These are phyloP conservation scores for Cryptococcus deneoformans DNA, from an alignment of 1,284 basidiomycete genomes.

Conservation along the genomic window DNA sequence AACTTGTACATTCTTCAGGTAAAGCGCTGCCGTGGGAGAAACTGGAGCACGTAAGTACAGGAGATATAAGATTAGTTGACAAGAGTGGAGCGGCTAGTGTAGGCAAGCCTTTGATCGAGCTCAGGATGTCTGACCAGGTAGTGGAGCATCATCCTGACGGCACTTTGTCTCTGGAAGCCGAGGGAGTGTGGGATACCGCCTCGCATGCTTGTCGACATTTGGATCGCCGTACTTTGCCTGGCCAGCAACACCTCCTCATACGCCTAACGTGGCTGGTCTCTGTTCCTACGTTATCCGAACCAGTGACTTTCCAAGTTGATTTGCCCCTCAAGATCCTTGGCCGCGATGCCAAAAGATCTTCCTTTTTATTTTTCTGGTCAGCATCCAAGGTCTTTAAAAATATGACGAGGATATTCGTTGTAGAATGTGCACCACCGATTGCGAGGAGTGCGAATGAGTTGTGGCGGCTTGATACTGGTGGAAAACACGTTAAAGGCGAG, in stretches of 20 bases:
- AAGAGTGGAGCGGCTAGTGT: slow-evolving; percentile 63
- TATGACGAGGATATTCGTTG: slow-evolving; percentile 65
- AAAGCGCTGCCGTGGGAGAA: slow-evolving; percentile 81
- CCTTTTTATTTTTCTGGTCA: slow-evolving; percentile 69
- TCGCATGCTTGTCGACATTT: slow-evolving; percentile 82
- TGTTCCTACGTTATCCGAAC: slow-evolving; percentile 77
- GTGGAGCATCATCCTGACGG: slow-evolving; percentile 78
- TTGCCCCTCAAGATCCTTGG: slow-evolving; percentile 80
- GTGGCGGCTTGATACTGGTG: slow-evolving; percentile 91
- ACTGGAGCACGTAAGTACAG: slow-evolving; percentile 51
- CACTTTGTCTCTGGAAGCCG: slow-evolving; percentile 64
- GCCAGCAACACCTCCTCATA: slow-evolving; percentile 74
- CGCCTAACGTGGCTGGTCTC: slow-evolving; percentile 74
- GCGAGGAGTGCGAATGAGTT: slow-evolving; percentile 84
- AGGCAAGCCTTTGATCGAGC: slow-evolving; percentile 50
- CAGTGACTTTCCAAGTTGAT: slow-evolving; percentile 82
- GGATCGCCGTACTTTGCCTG: slow-evolving; percentile 70
- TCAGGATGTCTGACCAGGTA: slow-evolving; percentile 49
- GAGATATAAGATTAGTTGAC: slow-evolving; percentile 72
- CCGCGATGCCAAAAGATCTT: slow-evolving; percentile 75
- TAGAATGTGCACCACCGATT: slow-evolving; percentile 76
- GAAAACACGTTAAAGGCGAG: slow-evolving; percentile 90
- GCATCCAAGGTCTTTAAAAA: slow-evolving; percentile 60
- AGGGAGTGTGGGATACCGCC: slow-evolving; percentile 89
- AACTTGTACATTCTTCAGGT: slow-evolving; percentile 82